phyloP scores from a whole-genome alignment of 345 rosid genomes.

The Populus ilicifolia region DNA sequence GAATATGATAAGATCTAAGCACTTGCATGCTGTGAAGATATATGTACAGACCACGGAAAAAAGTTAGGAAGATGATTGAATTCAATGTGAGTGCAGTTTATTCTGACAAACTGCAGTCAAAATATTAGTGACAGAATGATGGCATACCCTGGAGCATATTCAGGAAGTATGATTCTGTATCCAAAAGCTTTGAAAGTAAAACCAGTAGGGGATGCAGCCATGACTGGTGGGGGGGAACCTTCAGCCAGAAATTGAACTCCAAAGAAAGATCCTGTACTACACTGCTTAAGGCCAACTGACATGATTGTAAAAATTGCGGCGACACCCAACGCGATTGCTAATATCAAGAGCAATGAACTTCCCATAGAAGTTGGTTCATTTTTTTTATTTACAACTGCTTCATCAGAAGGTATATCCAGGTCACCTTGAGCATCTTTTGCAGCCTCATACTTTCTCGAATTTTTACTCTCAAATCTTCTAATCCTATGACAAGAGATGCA shows the following conservation, averaged over 20 bases:
- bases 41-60: neutral
- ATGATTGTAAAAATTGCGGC: constrained; percentile 48
- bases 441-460: constrained; percentile 32
- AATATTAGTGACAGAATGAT: neutral
- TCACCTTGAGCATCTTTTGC: constrained; percentile 25
- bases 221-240: constrained; percentile 42
- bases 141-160: constrained; percentile 70
- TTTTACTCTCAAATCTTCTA: constrained; percentile 35
- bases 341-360: constrained; percentile 48
- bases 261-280: constrained; percentile 42
- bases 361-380: constrained; percentile 17
- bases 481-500: constrained; percentile 24
- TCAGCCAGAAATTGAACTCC: constrained; percentile 51
- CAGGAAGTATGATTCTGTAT: constrained; percentile 61
- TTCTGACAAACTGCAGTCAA: neutral
- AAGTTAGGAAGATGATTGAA: neutral
- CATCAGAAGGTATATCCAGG: constrained; percentile 20
- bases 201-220: constrained; percentile 42
- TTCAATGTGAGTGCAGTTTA: neutral
- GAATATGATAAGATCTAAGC: no score
- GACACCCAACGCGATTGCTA: constrained; percentile 51
- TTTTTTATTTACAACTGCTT: constrained; percentile 18
- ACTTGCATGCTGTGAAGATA: no score
- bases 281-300: constrained; percentile 35
- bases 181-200: constrained; percentile 74